These are phyloP conservation scores for Prunella vulgaris DNA, from an alignment of 257 asterid genomes.

Conservation along the genomic window DNA sequence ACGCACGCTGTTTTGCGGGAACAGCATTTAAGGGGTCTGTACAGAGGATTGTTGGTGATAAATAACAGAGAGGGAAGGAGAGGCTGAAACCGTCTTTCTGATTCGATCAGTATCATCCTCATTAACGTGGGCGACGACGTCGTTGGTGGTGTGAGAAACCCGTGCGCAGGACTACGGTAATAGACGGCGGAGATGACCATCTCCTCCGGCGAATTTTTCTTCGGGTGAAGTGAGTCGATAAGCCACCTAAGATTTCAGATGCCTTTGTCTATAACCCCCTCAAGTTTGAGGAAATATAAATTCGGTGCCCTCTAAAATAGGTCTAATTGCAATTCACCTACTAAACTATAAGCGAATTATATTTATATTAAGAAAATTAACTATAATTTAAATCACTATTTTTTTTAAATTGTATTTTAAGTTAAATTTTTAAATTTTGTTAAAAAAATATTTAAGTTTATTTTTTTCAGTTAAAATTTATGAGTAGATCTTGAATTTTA, in stretches of 20 bases:
- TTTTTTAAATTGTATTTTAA: too few species aligned
- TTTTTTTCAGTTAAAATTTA: too few species aligned
- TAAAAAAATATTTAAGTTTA: too few species aligned
- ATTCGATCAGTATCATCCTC: neutral
- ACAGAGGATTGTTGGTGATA: conserved; percentile 14
- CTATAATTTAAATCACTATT: too few species aligned
- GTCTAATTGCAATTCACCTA: too few species aligned
- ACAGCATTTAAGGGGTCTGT: neutral
- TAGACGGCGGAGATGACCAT: conserved; percentile 29
- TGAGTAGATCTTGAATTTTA: too few species aligned
- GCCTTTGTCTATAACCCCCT: neutral
- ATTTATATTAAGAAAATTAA: too few species aligned
- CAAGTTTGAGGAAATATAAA: conserved; percentile 5
- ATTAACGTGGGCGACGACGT: neutral
- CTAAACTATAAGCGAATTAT: too few species aligned
- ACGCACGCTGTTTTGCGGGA: conserved; percentile 11
- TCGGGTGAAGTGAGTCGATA: conserved; percentile 1
- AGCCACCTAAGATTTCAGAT: neutral
- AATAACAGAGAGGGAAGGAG: conserved; percentile 3
- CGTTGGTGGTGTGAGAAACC: conserved; percentile 9
- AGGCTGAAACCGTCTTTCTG: conserved; percentile 12
- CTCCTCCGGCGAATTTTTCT: conserved; percentile 21
- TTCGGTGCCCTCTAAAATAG: neutral
- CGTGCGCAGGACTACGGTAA: conserved; percentile 20
- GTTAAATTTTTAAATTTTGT: too few species aligned